These are phyloP conservation scores for Plantago lanceolata DNA, from an alignment of 305 asterid species.

Conservation along the genomic window DNA sequence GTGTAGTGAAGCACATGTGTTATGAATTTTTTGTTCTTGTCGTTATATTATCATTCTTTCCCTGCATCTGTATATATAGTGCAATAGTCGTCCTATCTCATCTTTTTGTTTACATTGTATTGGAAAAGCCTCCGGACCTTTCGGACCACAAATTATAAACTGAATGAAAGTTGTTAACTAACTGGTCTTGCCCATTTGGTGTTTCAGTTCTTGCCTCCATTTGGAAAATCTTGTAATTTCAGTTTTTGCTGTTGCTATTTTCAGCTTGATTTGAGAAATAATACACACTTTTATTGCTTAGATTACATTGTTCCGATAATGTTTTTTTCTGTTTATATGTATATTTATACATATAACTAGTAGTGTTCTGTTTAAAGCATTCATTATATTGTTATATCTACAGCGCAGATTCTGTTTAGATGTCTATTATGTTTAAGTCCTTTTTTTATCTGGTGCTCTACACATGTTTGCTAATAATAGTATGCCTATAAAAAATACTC, in stretches of 20 bases:
- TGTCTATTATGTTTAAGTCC: neutral
- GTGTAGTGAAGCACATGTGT: neutral
- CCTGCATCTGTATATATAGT: neutral
- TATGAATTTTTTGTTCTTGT: neutral
- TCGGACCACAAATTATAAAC: neutral
- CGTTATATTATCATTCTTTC: neutral
- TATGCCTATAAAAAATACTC: slow-evolving; percentile 1
- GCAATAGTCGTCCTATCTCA: neutral
- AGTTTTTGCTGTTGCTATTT: too few species aligned
- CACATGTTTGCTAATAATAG: slow-evolving; percentile 6
- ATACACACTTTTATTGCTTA: too few species aligned
- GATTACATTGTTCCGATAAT: too few species aligned
- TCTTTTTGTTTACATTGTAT: neutral
- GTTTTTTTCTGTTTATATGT: too few species aligned
- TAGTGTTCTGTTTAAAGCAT: too few species aligned
- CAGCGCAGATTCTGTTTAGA: neutral
- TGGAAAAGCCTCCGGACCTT: neutral
- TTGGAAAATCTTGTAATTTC: too few species aligned
- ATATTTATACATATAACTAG: too few species aligned
- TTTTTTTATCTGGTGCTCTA: neutral
- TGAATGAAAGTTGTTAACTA: neutral
- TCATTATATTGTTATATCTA: neutral
- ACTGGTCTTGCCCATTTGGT: neutral
- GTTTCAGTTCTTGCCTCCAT: too few species aligned
- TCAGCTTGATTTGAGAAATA: too few species aligned